Evolutionary conservation across 805 yeast species (phyloP).

Genomic region (Lipomyces yamadae): DNA sequence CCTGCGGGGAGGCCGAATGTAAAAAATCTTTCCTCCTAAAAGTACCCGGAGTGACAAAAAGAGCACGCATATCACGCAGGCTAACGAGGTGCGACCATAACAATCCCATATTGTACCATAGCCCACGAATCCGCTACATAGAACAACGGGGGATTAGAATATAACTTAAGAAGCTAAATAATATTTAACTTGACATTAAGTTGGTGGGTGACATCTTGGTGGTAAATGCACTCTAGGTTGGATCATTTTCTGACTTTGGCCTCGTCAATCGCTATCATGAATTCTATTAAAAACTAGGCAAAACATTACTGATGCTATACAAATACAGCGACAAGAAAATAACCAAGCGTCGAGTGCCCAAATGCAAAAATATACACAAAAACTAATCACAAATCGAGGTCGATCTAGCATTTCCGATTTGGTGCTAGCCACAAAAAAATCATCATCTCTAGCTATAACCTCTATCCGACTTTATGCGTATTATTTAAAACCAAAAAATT

Average conservation of each 20-base stretch:
- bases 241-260: no score
- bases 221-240: no score
- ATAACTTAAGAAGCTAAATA: not conserved
- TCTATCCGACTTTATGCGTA: no score
- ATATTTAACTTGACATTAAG: not conserved
- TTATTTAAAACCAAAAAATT: not conserved
- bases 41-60: not conserved
- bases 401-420: not conserved
- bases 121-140: conserved; percentile 1
- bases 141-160: not conserved
- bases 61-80: not conserved
- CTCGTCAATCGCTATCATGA: no score
- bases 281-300: no score
- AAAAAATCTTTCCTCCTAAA: not conserved
- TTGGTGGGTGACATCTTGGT: no score
- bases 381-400: not conserved
- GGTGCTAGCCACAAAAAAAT: no score
- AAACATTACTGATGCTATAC: no score
- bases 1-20: conserved; percentile 75
- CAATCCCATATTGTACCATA: not conserved
- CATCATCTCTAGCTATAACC: no score
- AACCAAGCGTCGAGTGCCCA: not conserved
- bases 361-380: not conserved
- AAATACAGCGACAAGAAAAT: not conserved
- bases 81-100: not conserved